Conservation (phyloP, 2,329 filamentous ascomycete genomes). For the Alternaria rosae region DNA sequence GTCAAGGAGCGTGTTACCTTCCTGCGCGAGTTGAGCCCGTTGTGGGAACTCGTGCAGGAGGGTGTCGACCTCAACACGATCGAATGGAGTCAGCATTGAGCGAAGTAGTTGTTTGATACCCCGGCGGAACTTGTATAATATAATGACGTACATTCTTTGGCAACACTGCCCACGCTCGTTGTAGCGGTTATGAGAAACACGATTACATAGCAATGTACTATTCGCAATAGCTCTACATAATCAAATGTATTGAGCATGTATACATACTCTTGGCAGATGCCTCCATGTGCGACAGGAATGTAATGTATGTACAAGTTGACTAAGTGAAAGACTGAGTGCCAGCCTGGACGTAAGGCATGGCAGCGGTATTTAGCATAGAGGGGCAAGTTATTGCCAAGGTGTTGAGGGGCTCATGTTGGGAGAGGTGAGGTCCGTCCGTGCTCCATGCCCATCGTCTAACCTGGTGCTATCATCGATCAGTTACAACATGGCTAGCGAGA, state of each 20-base stretch:
- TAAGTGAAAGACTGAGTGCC: background rate
- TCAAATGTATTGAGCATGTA: slow-evolving; percentile 11
- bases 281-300: background rate
- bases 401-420: slow-evolving; percentile 15
- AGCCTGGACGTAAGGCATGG: background rate
- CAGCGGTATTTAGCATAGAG: background rate
- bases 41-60: slow-evolving; percentile 98
- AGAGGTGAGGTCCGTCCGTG: background rate
- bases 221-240: slow-evolving; percentile 12
- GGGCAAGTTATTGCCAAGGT: slow-evolving; percentile 29
- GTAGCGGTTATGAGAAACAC: slow-evolving; percentile 30
- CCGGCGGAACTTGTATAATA: slow-evolving; percentile 33
- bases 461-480: slow-evolving; percentile 53
- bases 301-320: background rate
- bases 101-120: slow-evolving; percentile 19
- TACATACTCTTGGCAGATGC: background rate
- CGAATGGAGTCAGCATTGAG: slow-evolving; percentile 95
- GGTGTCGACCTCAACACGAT: slow-evolving; percentile 95
- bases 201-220: slow-evolving; percentile 28
- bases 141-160: slow-evolving; percentile 14
- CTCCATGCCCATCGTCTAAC: background rate
- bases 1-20: slow-evolving; percentile 91
- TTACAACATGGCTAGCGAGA: slow-evolving; percentile 74
- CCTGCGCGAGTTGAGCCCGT: slow-evolving; percentile 88
- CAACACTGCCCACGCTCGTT: slow-evolving; percentile 32